Conservation (phyloP, 2,329 filamentous ascomycete genomes). For the Aspergillus quadricinctus region DNA sequence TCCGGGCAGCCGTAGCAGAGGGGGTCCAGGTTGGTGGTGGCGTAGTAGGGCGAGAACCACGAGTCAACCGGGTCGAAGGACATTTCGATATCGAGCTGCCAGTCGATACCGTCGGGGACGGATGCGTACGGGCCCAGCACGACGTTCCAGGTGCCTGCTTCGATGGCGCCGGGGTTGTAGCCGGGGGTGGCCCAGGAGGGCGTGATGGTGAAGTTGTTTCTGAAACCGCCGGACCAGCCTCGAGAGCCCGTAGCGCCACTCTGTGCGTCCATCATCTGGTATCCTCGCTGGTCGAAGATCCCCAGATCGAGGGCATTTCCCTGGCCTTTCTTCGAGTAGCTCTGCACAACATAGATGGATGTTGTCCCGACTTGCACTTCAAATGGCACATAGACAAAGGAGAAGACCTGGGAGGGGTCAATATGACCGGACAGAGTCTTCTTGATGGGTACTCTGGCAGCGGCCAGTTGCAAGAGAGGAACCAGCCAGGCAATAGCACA, state of each 20-base stretch:
- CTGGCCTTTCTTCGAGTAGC: not conserved
- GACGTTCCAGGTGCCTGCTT: not conserved
- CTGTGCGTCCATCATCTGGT: not conserved
- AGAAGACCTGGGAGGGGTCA: conserved; percentile 14
- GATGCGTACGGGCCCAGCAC: not conserved
- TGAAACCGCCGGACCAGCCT: not conserved
- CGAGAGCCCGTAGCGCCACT: not conserved
- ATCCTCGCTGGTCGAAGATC: not conserved
- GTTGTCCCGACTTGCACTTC: not conserved
- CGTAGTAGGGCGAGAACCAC: not conserved
- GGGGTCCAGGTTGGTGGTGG: not conserved
- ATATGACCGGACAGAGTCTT: conserved; percentile 8
- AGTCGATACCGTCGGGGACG: not conserved
- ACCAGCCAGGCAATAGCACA: not conserved
- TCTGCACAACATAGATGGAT: not conserved
- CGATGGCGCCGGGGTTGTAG: not conserved
- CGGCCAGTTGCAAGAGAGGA: not conserved
- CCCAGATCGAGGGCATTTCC: not conserved
- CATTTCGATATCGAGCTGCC: not conserved
- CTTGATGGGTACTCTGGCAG: conserved; percentile 4
- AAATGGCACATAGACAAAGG: conserved; percentile 16
- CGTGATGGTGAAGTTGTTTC: not conserved
- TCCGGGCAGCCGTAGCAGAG: not conserved
- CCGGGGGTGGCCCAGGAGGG: not conserved
- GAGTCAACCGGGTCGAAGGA: not conserved